Base-by-base conservation (phyloP, 371 early-diverging fungal species). In the Lichtheimia ramosa region DNA sequence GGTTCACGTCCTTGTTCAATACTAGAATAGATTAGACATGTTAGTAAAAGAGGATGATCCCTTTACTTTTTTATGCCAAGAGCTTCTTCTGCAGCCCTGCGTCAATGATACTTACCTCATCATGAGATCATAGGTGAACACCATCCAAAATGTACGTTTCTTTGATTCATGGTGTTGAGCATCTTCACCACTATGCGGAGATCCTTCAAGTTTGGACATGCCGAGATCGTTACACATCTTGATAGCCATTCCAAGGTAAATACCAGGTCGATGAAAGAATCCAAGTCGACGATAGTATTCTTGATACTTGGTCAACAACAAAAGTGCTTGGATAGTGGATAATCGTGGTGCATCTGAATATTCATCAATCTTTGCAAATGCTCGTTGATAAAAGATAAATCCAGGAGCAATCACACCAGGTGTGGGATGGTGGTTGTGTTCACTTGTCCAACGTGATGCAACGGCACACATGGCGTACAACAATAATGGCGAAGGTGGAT, bases 191-290 rank as follows among this genome's bases (percentile, higher is more conserved):
- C 13, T 39, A 15, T 39, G 24, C 34, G 72, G 56, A 75, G 79
- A 39, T 66, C 75, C 54, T 76, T 82, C 51, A n/a, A 68, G 41
- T 48, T 68, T 62, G 3, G 73, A 54, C 16, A 89, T 65, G 10
- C 87, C 87, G 3, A 94, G 68, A 56, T 90, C 92, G 55, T 86
- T 79, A 14, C 89, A 86, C 89, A 92, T 92, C 16, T 85, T 77
- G 12, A 88, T 83, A 20, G 92, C 94, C 83, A 74, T 70, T 1
- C 75, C 65, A 10, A 79, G 55, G 55, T 69, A 79, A 10, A 67
- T 48, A 39, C 72, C 63, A 0, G 80, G 69, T 5, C 77, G 66
- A 51, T 69, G 67, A 58, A 74, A 73, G 46, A 67, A 79, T 0
- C 80, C 80, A 0, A 65, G 40, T 0, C 80, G 65, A 23, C 69